Evolutionary conservation across 2,329 filamentous ascomycete genomes (phyloP), one percentile per base, ranked within the genome.

Genomic region (Cercospora berteroae): DNA sequence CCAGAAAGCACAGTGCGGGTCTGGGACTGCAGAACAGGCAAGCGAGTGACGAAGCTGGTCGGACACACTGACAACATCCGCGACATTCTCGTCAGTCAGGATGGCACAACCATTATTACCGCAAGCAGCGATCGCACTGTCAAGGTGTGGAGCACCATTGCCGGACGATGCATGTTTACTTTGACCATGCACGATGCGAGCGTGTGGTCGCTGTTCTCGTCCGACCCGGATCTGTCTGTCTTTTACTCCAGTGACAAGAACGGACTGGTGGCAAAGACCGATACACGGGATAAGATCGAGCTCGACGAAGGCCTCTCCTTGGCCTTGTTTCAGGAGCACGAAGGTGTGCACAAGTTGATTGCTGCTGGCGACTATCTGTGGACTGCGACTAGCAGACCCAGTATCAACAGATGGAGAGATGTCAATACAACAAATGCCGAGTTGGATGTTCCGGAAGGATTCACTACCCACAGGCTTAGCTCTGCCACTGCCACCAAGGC

Each of bases 161-260:
- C 93, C 23, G 95, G 95, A 64, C 87, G 95, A 73, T 99, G 95
- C 84, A 94, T 98, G 90, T 93, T 97, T 80, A 99, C 95, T 0
- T 86, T 99, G 74, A 97, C 94, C 64, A 99, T 99, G 95, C 95
- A 99, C 81, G 96, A 96, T 77, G 93, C 97, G 77, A 97, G 94
- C 77, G 92, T 99, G 23, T 99, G 95, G 95, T 96, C 93, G 1
- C 84, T 99, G 23, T 96, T 91, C 79, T 97, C 95, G 0, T 89
- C 94, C 63, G 88, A 96, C 74, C 93, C 94, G 0, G 86, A 90
- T 67, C 85, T 99, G 4, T 90, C 90, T 9, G 87, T 97, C 31
- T 98, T 99, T 79, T 98, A 98, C 81, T 98, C 94, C 65, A 92
- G 90, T 73, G 95, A 99, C 80, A 89, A 94, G 61, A 94, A 93